Conservation (phyloP, 306 rosid species). For the Lithocarpus polystachyus region DNA sequence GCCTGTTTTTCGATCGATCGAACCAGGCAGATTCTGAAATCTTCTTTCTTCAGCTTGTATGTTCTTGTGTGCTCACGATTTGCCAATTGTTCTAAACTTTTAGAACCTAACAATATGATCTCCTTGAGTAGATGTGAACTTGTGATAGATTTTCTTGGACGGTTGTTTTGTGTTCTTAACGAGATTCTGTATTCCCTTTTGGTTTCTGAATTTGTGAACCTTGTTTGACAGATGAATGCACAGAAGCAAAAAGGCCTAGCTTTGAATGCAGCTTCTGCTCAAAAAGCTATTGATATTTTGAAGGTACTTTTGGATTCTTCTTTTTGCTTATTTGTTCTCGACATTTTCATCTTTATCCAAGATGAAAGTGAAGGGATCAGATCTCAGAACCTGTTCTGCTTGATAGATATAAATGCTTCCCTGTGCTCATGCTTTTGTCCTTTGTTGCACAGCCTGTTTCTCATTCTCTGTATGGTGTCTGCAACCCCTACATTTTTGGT, state of each 20-base stretch:
- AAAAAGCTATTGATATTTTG: too few relatives aligned
- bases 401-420: too few relatives aligned
- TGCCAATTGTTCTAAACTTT: too few relatives aligned
- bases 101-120: too few relatives aligned
- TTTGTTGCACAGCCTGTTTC: not conserved
- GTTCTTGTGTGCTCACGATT: too few relatives aligned
- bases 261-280: too few relatives aligned
- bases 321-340: slow-evolving; percentile 5
- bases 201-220: not conserved
- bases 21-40: too few relatives aligned
- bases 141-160: not conserved
- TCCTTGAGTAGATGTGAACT: not conserved
- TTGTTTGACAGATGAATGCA: too few relatives aligned
- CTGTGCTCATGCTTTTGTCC: slow-evolving; percentile 1
- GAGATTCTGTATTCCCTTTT: not conserved
- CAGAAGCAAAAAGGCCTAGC: too few relatives aligned
- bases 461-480: not conserved
- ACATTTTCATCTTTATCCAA: not conserved
- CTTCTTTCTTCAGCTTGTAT: too few relatives aligned
- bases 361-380: not conserved
- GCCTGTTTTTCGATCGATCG: too few relatives aligned
- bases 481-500: not conserved
- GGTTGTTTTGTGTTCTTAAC: not conserved
- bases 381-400: not conserved
- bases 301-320: too few relatives aligned